Evolutionary conservation across 768 basidiomycete genomes (phyloP).

Genomic region (Lactifluus echinatus): DNA sequence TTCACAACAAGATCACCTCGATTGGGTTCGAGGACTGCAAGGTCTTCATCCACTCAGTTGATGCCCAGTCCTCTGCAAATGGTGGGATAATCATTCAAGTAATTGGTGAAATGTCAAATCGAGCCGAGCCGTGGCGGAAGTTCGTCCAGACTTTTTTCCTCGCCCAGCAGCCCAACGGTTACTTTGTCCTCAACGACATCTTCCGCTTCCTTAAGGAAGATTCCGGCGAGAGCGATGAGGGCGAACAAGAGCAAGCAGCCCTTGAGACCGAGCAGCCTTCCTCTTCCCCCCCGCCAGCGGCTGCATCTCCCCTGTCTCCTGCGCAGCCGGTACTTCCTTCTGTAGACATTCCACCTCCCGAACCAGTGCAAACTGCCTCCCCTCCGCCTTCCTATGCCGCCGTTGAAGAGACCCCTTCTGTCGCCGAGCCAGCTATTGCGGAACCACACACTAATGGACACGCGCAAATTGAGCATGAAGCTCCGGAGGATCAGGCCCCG

Average conservation of each 20-base stretch:
- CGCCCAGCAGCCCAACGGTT: conserved; percentile 97
- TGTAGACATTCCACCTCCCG: conserved; percentile 25
- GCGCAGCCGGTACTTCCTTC: conserved; percentile 22
- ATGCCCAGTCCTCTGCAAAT: conserved; percentile 90
- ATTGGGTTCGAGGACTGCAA: conserved; percentile 96
- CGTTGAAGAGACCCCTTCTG: conserved; percentile 27
- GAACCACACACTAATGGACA: conserved; percentile 24
- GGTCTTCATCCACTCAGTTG: conserved; percentile 97
- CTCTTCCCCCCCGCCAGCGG: conserved; percentile 30
- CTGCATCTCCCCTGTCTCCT: conserved; percentile 21
- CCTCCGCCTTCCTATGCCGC: conserved; percentile 35
- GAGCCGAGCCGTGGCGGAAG: conserved; percentile 87
- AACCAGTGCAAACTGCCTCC: conserved; percentile 32
- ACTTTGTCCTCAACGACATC: conserved; percentile 99
- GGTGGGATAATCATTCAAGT: conserved; percentile 99
- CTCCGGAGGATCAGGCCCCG: conserved; percentile 25
- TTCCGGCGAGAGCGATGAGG: conserved; percentile 70
- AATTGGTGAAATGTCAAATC: conserved; percentile 98
- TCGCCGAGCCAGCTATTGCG: conserved; percentile 25
- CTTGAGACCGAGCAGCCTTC: conserved; percentile 44
- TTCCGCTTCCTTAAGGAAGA: conserved; percentile 99
- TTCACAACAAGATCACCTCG: conserved; percentile 90
- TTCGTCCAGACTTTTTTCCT: conserved; percentile 99
- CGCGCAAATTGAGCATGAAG: conserved; percentile 33
- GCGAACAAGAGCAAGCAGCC: conserved; percentile 2